phyloP scores from a whole-genome alignment of 106 monocot species.

The Narthecium ossifragum region DNA sequence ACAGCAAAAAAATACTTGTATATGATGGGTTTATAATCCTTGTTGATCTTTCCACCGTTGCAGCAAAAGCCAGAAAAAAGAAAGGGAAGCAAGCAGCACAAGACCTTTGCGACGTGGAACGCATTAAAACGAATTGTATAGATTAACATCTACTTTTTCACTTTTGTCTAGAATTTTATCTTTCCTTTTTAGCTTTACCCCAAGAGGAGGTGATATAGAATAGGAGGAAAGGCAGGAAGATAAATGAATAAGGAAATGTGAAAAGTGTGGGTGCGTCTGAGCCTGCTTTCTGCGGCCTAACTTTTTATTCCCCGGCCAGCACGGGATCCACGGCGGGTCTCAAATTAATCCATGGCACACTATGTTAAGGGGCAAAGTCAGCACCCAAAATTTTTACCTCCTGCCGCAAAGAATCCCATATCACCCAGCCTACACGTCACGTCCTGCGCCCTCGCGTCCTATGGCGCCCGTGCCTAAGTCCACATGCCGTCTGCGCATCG shows the following conservation, averaged over 20 bases:
- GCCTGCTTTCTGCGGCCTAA: neutral
- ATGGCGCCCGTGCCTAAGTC: too few species aligned
- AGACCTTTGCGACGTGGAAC: conserved; percentile 29
- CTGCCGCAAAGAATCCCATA: too few species aligned
- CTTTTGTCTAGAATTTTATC: neutral
- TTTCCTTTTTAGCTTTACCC: conserved; percentile 4
- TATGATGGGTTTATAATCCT: conserved; percentile 2
- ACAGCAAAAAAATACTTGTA: too few species aligned
- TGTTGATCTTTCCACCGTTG: conserved; percentile 1
- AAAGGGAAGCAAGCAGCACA: neutral
- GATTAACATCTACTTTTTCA: neutral
- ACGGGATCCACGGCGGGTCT: too few species aligned
- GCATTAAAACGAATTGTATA: conserved; percentile 2
- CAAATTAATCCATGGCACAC: too few species aligned
- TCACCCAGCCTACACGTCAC: too few species aligned
- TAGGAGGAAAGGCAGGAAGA: neutral
- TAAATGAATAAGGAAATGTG: neutral
- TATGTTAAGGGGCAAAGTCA: neutral
- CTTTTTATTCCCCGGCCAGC: neutral
- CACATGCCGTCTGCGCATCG: too few species aligned
- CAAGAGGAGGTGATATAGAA: conserved; percentile 7
- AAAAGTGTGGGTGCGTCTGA: neutral
- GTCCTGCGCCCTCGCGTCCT: too few species aligned
- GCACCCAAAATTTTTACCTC: too few species aligned
- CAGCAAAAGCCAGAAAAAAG: conserved; percentile 9